Evolutionary conservation across 495 filamentous ascomycete species (phyloP), one percentile per base, ranked within the genome.

Genomic region (Neurospora sublineolata): DNA sequence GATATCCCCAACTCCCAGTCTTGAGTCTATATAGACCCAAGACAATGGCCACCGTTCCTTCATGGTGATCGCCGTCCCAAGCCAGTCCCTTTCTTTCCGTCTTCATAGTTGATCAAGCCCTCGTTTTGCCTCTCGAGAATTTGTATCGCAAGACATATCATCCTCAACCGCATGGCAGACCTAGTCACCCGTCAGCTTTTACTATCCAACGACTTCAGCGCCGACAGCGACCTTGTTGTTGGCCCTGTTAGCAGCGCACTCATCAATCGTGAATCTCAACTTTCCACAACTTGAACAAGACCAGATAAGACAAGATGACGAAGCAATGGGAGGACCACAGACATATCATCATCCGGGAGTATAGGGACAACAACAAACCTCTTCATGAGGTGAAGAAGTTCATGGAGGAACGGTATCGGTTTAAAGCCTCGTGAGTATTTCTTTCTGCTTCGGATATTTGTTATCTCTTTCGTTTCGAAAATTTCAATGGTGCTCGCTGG

Each of bases 391-490:
- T 85, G 20, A 78, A 75, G 71, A 74, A 76, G 67, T 76, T 81
- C 14, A 84, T 85, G 82, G 76, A 78, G 64, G 77, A 82, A n/a
- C 72, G 70, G 68, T 77, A 85, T 64, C 75, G 75, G 7, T 85
- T 85, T 77, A 80, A 74, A 70, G 83, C 83, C 16, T 85, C 83
- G 83, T 85, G 74, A 70, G 83, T 78, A 11, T 44, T 44, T 44
- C 16, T 41, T 41, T 18, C 41, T 44, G 18, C n/a, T 9, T 44
- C 3, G 4, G 4, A 44, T 4, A 44, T 44, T 18, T 11, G 18
- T 44, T 20, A 9, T 68, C 23, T 41, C 27, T 41, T 37, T 71
- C 64, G 16, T 42, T 23, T 2, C 0, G 33, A 4, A 36, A 1
- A 23, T 23, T 23, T 30, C 11, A 6, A 30, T 58, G 1, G 23